These are phyloP conservation scores for Calonectria pauciramosa DNA, from an alignment of 2,329 filamentous ascomycete species.

Conservation along the genomic window DNA sequence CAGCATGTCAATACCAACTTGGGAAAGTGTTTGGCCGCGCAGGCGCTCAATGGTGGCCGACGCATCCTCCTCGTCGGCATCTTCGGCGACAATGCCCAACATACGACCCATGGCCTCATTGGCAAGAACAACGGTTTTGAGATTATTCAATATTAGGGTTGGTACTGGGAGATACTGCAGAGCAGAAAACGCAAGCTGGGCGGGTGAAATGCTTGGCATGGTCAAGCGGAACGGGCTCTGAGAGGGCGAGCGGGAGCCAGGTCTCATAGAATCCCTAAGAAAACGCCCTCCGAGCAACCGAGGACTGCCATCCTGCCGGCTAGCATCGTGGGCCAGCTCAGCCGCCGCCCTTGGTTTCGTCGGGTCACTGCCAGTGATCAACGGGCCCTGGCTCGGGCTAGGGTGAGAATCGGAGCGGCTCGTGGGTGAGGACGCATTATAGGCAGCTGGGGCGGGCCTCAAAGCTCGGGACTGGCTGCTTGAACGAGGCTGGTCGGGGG, in stretches of 20 bases:
- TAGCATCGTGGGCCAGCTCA: constrained; percentile 34
- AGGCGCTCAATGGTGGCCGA: constrained; percentile 69
- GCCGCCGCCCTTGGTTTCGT: constrained; percentile 35
- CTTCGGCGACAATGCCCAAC: constrained; percentile 68
- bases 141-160: constrained; percentile 74
- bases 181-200: constrained; percentile 74
- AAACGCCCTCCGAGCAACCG: constrained; percentile 50
- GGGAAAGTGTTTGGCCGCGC: constrained; percentile 74
- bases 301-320: constrained; percentile 42
- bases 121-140: constrained; percentile 79
- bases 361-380: constrained; percentile 27
- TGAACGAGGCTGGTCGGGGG: constrained; percentile 47
- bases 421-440: constrained; percentile 40
- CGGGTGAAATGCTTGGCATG: constrained; percentile 64
- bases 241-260: constrained; percentile 50
- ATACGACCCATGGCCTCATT: constrained; percentile 83
- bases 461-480: constrained; percentile 48
- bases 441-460: constrained; percentile 38
- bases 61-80: constrained; percentile 55
- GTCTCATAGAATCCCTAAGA: constrained; percentile 49
- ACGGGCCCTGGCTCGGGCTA: constrained; percentile 32
- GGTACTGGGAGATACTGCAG: constrained; percentile 83
- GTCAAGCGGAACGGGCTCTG: constrained; percentile 56
- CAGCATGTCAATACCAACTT: constrained; percentile 81
- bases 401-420: constrained; percentile 31